phyloP scores from a whole-genome alignment of 495 filamentous ascomycete species.

The Hypoxylon lienhwacheense region DNA sequence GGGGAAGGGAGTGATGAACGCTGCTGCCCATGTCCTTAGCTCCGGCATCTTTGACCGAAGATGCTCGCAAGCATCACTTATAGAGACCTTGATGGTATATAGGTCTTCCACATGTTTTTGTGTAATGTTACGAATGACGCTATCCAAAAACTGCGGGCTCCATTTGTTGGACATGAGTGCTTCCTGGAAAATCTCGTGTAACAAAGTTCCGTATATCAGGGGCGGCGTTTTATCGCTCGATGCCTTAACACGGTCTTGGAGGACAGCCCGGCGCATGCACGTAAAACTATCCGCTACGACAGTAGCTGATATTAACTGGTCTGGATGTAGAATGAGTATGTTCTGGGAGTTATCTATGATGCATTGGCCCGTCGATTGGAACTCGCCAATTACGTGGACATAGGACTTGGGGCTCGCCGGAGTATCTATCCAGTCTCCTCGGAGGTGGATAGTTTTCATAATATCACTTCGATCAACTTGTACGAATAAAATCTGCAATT shows the following conservation, averaged over 20 bases:
- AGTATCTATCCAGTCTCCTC: slow-evolving; percentile 82
- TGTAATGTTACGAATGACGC: slow-evolving; percentile 65
- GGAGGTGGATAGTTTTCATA: slow-evolving; percentile 70
- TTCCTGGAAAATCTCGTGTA: slow-evolving; percentile 93
- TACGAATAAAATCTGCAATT: slow-evolving; percentile 68
- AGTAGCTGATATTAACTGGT: slow-evolving; percentile 92
- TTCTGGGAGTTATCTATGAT: slow-evolving; percentile 75
- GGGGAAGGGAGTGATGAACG: slow-evolving; percentile 73
- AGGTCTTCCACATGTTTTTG: slow-evolving; percentile 78
- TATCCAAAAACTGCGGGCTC: slow-evolving; percentile 65
- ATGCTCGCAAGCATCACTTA: slow-evolving; percentile 71
- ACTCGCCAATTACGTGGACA: slow-evolving; percentile 84
- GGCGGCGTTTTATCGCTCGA: slow-evolving; percentile 74
- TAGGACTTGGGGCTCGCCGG: slow-evolving; percentile 70
- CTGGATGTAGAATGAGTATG: slow-evolving; percentile 90
- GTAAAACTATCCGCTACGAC: slow-evolving; percentile 91
- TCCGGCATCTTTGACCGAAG: slow-evolving; percentile 76
- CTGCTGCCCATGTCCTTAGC: slow-evolving; percentile 76
- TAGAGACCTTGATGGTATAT: slow-evolving; percentile 76
- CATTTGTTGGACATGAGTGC: slow-evolving; percentile 83
- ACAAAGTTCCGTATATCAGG: slow-evolving; percentile 83
- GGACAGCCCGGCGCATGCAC: slow-evolving; percentile 83
- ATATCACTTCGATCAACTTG: slow-evolving; percentile 69
- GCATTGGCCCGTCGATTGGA: slow-evolving; percentile 65
- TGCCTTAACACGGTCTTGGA: slow-evolving; percentile 91